Evolutionary conservation across 2,329 filamentous ascomycete species (phyloP).

Genomic region (Rachicladosporium sp.): DNA sequence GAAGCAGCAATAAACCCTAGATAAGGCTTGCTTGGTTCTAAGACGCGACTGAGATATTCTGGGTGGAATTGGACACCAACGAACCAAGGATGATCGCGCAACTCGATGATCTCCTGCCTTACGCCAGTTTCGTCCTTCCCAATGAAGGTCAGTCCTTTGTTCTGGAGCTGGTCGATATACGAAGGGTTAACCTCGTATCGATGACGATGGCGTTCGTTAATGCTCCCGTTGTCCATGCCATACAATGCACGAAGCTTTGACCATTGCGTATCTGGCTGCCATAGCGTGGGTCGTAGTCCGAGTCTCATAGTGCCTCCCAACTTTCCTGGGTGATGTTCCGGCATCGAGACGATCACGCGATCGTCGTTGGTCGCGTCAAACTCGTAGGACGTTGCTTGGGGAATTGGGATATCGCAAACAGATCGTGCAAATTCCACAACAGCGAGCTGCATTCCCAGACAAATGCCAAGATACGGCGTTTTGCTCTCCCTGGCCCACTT

Average conservation of each 20-base stretch:
- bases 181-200: constrained; percentile 83
- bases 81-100: constrained; percentile 73
- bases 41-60: constrained; percentile 67
- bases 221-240: constrained; percentile 34
- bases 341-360: constrained; percentile 80
- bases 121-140: constrained; percentile 68
- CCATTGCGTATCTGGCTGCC: constrained; percentile 67
- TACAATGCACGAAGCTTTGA: constrained; percentile 66
- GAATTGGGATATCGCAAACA: constrained; percentile 48
- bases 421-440: constrained; percentile 80
- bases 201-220: constrained; percentile 69
- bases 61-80: constrained; percentile 83
- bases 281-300: constrained; percentile 60
- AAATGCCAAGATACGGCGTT: constrained; percentile 77
- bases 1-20: constrained; percentile 75
- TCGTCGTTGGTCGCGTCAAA: constrained; percentile 49
- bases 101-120: constrained; percentile 72
- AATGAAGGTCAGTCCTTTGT: constrained; percentile 60
- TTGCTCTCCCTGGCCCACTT: constrained; percentile 76
- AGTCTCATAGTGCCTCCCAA: constrained; percentile 82
- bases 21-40: constrained; percentile 63
- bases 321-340: constrained; percentile 64
- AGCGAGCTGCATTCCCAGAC: constrained; percentile 83
- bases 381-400: constrained; percentile 44
- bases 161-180: constrained; percentile 55